Percentiles rank a stretch among this genome's conserved stretches.
These are phyloP conservation scores for Musa beccarii DNA, from an alignment of 176 grass and related monocot genomes.

Conservation along the genomic window DNA sequence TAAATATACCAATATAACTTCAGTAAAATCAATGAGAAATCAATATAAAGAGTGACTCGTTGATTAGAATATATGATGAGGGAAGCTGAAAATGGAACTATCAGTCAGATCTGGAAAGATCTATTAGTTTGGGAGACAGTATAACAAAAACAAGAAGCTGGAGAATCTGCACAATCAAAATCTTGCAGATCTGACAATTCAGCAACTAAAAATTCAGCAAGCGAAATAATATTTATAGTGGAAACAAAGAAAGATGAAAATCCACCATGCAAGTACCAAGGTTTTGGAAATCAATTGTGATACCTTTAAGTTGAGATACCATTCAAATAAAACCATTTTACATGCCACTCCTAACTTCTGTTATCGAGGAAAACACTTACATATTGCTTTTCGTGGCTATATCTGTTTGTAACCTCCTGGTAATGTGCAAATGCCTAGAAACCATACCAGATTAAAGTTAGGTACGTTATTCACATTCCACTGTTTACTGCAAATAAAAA, in stretches of 20 bases:
- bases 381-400: constrained; percentile 69
- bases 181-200: too few species aligned
- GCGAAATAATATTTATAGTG: not conserved
- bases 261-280: not conserved
- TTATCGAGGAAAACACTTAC: constrained; percentile 19
- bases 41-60: too few species aligned
- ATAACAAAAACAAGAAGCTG: too few species aligned
- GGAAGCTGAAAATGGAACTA: too few species aligned
- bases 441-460: constrained; percentile 5
- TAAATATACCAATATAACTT: not conserved
- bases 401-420: constrained; percentile 84
- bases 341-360: not conserved
- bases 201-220: too few species aligned
- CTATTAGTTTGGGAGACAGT: too few species aligned
- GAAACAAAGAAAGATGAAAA: not conserved
- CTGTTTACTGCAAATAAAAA: not conserved
- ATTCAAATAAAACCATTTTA: too few species aligned
- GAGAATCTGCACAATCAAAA: too few species aligned
- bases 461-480: not conserved
- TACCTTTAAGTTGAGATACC: too few species aligned
- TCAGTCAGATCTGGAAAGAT: too few species aligned
- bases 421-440: constrained; percentile 77
- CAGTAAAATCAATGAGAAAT: not conserved
- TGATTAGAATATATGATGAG: too few species aligned
- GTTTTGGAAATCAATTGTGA: too few species aligned